These are phyloP conservation scores for Diaporthe ilicicola DNA, from an alignment of 2,329 filamentous ascomycete genomes.

Conservation along the genomic window DNA sequence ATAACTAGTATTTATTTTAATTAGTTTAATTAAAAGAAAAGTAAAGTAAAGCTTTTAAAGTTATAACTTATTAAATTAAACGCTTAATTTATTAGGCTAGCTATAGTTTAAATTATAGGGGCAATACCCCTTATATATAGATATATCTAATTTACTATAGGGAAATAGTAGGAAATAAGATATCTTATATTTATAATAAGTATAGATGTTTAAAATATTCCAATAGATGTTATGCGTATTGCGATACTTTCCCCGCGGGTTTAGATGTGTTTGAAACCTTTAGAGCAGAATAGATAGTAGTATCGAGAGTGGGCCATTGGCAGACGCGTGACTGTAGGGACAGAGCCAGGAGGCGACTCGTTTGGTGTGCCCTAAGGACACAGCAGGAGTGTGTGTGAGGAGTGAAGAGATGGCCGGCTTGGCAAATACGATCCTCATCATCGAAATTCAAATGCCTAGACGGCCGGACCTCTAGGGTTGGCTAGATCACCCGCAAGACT, in stretches of 20 bases:
- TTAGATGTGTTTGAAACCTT: background rate
- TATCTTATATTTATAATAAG: too few species aligned
- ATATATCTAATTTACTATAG: too few species aligned
- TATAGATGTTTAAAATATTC: too few species aligned
- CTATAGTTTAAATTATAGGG: too few species aligned
- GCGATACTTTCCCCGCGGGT: background rate
- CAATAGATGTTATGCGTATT: too few species aligned
- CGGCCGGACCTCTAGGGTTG: background rate
- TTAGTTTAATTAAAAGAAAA: too few species aligned
- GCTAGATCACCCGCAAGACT: background rate
- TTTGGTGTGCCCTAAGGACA: background rate
- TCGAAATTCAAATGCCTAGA: slow-evolving; percentile 3
- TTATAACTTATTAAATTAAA: too few species aligned
- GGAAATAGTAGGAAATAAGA: too few species aligned
- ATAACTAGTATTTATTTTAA: too few species aligned
- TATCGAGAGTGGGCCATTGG: background rate
- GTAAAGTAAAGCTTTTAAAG: too few species aligned
- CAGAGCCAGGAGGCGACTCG: background rate
- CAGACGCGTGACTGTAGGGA: slow-evolving; percentile 6
- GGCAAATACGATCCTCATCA: background rate
- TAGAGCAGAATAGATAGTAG: background rate
- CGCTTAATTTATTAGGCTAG: too few species aligned
- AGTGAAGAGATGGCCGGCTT: background rate
- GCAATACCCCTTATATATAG: too few species aligned
- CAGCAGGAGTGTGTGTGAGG: background rate